These are phyloP conservation scores for Colletotrichum phormii DNA, from an alignment of 2,329 filamentous ascomycete species.

Conservation along the genomic window DNA sequence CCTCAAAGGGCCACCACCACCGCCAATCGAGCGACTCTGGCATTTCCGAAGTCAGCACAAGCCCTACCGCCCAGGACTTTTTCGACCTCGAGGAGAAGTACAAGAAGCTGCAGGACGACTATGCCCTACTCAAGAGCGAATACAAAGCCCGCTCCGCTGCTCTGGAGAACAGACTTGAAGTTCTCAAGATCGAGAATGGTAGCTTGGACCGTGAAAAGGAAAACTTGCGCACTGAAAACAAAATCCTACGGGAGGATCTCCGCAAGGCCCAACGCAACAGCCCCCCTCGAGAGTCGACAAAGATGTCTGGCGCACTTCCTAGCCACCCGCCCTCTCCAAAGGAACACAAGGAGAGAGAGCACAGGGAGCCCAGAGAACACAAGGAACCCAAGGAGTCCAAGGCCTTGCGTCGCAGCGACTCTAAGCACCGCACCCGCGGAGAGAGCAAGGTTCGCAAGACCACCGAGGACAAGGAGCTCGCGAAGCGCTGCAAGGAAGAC, in stretches of 20 bases:
- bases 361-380: too few relatives aligned
- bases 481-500: conserved; percentile 43
- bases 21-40: conserved; percentile 39
- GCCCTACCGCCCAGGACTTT: conserved; percentile 38
- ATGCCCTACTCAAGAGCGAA: conserved; percentile 8
- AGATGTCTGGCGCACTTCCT: conserved; percentile 42
- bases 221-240: conserved; percentile 43
- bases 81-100: conserved; percentile 22
- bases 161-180: conserved; percentile 35
- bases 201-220: conserved; percentile 40
- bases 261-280: conserved; percentile 23
- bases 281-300: conserved; percentile 37
- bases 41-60: conserved; percentile 38
- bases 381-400: conserved; percentile 40
- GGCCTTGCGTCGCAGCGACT: conserved; percentile 1
- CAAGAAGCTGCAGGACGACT: conserved; percentile 37
- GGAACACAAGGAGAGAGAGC: conserved; percentile 4
- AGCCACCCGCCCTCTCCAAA: conserved; percentile 40
- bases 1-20: conserved; percentile 36
- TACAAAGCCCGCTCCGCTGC: conserved; percentile 43
- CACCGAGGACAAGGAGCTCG: conserved; percentile 35
- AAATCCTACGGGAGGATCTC: conserved; percentile 34
- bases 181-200: conserved; percentile 52
- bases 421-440: conserved; percentile 43
- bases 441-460: conserved; percentile 44